These are phyloP conservation scores for Ophiorrhiza pumila DNA, from an alignment of 257 asterid species.

Conservation along the genomic window DNA sequence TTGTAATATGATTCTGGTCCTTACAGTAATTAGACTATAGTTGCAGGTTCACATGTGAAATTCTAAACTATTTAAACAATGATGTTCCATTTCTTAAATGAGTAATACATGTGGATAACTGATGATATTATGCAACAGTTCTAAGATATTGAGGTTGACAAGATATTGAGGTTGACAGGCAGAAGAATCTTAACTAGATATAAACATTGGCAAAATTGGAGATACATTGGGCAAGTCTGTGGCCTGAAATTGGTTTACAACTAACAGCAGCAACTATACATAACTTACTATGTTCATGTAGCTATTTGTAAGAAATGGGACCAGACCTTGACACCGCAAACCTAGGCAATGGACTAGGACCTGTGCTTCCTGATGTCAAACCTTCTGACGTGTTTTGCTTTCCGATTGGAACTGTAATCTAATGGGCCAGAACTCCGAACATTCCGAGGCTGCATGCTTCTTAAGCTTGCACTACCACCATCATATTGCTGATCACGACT, in stretches of 20 bases:
- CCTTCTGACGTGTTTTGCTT: conserved; percentile 64
- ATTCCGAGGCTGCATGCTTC: conserved; percentile 46
- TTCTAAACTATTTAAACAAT: background rate
- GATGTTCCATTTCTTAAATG: background rate
- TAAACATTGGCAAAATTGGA: conserved; percentile 14
- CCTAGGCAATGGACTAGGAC: conserved; percentile 93
- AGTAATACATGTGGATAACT: background rate
- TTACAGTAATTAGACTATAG: background rate
- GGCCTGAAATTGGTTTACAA: background rate
- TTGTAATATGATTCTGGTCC: background rate
- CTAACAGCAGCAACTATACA: conserved; percentile 33
- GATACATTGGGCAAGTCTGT: conserved; percentile 3
- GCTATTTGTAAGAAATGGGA: conserved; percentile 73
- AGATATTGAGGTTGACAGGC: too few relatives aligned
- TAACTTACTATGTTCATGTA: conserved; percentile 17
- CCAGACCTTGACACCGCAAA: conserved; percentile 95
- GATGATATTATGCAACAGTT: background rate
- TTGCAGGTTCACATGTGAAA: background rate
- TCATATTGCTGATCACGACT: conserved; percentile 59
- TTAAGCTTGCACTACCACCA: conserved; percentile 37
- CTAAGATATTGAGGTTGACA: background rate
- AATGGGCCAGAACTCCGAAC: conserved; percentile 88
- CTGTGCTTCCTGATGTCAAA: conserved; percentile 76
- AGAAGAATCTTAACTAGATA: background rate
- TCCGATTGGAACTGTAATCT: conserved; percentile 73